Base-by-base conservation (phyloP, 2,329 filamentous ascomycete species). In the Neonectria hederae region DNA sequence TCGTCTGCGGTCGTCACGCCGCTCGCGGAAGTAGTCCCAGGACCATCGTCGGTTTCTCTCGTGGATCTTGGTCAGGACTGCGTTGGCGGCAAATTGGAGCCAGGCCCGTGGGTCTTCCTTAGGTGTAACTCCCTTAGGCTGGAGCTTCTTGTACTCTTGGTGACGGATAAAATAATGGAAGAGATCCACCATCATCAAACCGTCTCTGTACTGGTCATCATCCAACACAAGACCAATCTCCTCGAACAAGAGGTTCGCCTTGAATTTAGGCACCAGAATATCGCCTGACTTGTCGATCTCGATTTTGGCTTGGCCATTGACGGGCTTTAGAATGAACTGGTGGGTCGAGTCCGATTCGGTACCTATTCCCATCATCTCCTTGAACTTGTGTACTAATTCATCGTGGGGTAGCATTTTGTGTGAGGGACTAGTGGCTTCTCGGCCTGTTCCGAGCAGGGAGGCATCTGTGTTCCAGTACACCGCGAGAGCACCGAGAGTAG, bases 391-490 rank as follows among this genome's bases (percentile, higher is more conserved):
- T 54, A 97, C 87, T 77, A 98, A 88, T 46, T 95, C 91, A 28
- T 89, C 86, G 69, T 97, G 93, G 9, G 90, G 82, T 56, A 92
- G 84, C 9, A 86, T 81, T 67, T 92, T 86, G 11, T 86, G 83
- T 1, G 72, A 58, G 5, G 72, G 56, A 2, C 71, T 68, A 4
- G 72, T 64, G 4, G 88, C 87, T 69, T 96, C 93, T 70, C 92
- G 90, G 8, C 94, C 94, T 5, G 92, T 90, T 13, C 94, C 93
- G 46, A 98, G 84, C 4, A 99, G 85, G 26, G 90, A 85, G 1
- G 94, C 89, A 77, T 99, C 95, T 1, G 96, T 99, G 77, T 99
- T 97, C 96, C 97, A 99, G 79, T 99, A 99, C 10, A 98, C 87
- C 3, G 96, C 94, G 54, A 99, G 82, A 5, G 94, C 93, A 32